A percentile compares a stretch with the other conserved stretches of the same genome.
Conservation (phyloP, 2,329 filamentous ascomycete species). For the Huntiella abstrusa region DNA sequence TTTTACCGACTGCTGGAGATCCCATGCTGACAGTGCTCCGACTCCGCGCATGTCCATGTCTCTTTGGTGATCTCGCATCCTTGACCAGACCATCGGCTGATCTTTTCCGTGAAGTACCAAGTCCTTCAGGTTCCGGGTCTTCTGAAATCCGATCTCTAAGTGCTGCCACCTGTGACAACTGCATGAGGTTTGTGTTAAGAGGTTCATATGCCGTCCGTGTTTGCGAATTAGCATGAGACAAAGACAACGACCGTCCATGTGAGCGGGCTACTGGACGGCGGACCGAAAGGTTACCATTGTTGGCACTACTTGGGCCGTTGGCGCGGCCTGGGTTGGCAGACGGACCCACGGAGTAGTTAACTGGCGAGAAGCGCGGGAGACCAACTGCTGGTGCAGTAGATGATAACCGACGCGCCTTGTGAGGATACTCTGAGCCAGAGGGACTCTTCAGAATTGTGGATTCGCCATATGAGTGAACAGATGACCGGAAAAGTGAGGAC, state of each 20-base stretch:
- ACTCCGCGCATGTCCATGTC: slow-evolving; percentile 41
- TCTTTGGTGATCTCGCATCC: slow-evolving; percentile 7
- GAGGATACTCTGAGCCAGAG: background rate
- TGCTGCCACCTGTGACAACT: slow-evolving; percentile 32
- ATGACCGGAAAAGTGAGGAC: background rate
- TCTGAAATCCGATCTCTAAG: slow-evolving; percentile 24
- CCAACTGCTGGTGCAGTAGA: background rate
- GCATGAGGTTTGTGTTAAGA: slow-evolving; percentile 25
- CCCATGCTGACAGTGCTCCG: slow-evolving; percentile 42
- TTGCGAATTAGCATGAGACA: background rate
- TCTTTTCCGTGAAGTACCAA: slow-evolving; percentile 33
- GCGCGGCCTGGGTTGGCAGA: background rate
- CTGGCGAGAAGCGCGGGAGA: slow-evolving; percentile 1
- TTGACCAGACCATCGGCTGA: slow-evolving; percentile 54
- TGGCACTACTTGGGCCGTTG: background rate
- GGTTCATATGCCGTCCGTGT: slow-evolving; percentile 10
- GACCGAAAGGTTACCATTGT: background rate
- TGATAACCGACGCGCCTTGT: slow-evolving; percentile 5
- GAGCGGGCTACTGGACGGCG: background rate
- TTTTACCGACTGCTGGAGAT: slow-evolving; percentile 42
- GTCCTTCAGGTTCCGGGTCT: slow-evolving; percentile 15
- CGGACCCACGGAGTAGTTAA: slow-evolving; percentile 2
- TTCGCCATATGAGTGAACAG: too few relatives aligned
- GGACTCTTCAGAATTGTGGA: too few relatives aligned
- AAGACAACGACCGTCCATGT: background rate